These are phyloP conservation scores for Wakefieldia striispora DNA, from an alignment of 768 basidiomycete genomes.

Conservation along the genomic window DNA sequence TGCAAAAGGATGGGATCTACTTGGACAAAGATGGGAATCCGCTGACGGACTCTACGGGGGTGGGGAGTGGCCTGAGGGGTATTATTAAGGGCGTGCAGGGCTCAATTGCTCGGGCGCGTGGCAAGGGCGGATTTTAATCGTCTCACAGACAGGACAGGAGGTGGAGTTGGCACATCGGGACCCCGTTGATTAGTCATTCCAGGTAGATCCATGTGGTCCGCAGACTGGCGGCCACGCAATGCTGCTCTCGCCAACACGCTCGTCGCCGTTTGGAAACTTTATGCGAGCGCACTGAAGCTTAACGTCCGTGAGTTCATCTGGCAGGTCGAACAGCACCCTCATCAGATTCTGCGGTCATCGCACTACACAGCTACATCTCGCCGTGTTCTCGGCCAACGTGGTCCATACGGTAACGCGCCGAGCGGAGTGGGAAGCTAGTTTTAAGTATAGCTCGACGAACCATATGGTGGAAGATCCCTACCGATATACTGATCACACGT, in stretches of 20 bases:
- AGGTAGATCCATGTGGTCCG: constrained; percentile 7
- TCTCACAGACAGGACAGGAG: neutral
- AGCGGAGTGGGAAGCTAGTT: constrained; percentile 33
- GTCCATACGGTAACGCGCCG: constrained; percentile 12
- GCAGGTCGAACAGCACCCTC: neutral
- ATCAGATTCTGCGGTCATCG: neutral
- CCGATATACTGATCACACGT: constrained; percentile 22
- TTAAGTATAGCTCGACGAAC: constrained; percentile 32
- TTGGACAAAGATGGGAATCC: constrained; percentile 46
- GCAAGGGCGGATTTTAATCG: constrained; percentile 38
- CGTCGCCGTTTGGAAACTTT: too few species aligned
- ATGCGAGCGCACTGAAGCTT: neutral
- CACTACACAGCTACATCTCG: neutral
- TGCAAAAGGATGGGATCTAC: constrained; percentile 55
- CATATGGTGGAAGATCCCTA: constrained; percentile 26
- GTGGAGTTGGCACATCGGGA: too few species aligned
- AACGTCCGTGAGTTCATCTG: neutral
- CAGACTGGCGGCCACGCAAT: neutral
- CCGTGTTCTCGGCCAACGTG: constrained; percentile 2
- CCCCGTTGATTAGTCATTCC: constrained; percentile 13
- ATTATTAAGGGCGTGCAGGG: constrained; percentile 43
- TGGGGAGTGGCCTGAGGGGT: constrained; percentile 37
- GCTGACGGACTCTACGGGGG: constrained; percentile 37
- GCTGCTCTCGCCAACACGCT: too few species aligned
- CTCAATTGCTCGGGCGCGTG: constrained; percentile 41